Conservation (phyloP, 2,329 filamentous ascomycete species). For the Xylaria sp. region DNA sequence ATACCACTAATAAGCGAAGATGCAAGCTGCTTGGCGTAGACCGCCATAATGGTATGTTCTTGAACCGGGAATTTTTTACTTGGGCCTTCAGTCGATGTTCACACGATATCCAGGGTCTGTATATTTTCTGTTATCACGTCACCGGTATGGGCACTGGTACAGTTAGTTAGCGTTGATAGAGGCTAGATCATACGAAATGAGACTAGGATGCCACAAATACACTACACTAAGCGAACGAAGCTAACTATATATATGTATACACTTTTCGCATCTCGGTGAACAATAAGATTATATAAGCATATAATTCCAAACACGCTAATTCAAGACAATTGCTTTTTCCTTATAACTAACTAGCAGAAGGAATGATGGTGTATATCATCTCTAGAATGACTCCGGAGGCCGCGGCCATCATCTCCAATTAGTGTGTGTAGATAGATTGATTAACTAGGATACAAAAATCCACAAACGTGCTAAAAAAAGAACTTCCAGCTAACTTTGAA, state of each 20-base stretch:
- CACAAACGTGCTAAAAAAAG: conserved; percentile 5
- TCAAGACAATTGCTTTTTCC: neutral
- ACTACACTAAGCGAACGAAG: neutral
- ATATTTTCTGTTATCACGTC: neutral
- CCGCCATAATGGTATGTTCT: neutral
- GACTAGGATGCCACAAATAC: neutral
- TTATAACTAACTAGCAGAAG: too few species aligned
- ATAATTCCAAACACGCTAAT: neutral
- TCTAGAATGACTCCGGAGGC: neutral
- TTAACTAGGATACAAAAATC: neutral
- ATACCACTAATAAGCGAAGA: conserved; percentile 27
- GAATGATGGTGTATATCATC: too few species aligned
- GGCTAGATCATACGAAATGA: conserved; percentile 1
- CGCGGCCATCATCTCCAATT: neutral
- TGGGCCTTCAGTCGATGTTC: neutral
- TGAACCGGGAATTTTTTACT: neutral
- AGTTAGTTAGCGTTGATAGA: neutral
- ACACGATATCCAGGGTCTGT: conserved; percentile 2
- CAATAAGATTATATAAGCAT: conserved; percentile 1
- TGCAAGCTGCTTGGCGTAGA: neutral
- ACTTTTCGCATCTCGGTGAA: neutral
- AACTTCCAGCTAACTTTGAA: neutral
- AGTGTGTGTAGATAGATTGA: neutral
- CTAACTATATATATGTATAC: neutral
- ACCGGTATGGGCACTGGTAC: neutral